Base-by-base conservation (phyloP, 176 grass and related monocot species). In the Stipa capillata region DNA sequence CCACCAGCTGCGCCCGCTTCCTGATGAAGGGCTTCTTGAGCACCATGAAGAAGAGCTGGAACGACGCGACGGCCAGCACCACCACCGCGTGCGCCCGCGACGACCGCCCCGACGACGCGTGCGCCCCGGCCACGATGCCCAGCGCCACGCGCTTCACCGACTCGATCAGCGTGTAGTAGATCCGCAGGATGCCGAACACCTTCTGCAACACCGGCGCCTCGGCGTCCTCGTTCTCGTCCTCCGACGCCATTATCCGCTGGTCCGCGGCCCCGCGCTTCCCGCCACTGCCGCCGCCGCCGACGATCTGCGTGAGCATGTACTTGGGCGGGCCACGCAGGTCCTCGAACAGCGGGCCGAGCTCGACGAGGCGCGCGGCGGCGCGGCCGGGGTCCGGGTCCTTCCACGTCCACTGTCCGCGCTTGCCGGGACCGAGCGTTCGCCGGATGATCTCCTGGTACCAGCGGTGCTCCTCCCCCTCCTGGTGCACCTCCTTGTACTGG, bases 1-100 rank as follows among this genome's bases (percentile, higher is more conserved):
- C 96, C 57, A 91, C 85, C 70, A 98, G 63, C 87, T 98, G 96
- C 80, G 91, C 90, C 74, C 85, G 91, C 89, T 86, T 98, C 92
- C 76, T 95, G 66, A 95, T 84, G 85, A 98, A 98, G 14, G 96
- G 96, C 71, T 91, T 98, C 50, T 62, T 87, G 56, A 93, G 40
- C 73, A 84, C 18, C 39, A 98, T 32, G 82, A 94, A 94, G 37
- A 87, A 71, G 51, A 98, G 87, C 74, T 98, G 92, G 69, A 94
- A 87, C 1, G 90, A 74, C 17, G 92, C 85, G 69, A 95, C 80
- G 17, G 90, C 84, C 36, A 94, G 74, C 56, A 87, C 53, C 23
- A 79, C 66, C 42, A 79, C 55, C 8, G 85, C 79, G 55, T 77
- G 83, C 49, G 58, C 75, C 10, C 55, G 80, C 14, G 87, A 89